A percentile compares a stretch with the other conserved stretches of the same genome.
Evolutionary conservation across 768 basidiomycete species (phyloP).

Genomic region (Xerocomus potaroensis): DNA sequence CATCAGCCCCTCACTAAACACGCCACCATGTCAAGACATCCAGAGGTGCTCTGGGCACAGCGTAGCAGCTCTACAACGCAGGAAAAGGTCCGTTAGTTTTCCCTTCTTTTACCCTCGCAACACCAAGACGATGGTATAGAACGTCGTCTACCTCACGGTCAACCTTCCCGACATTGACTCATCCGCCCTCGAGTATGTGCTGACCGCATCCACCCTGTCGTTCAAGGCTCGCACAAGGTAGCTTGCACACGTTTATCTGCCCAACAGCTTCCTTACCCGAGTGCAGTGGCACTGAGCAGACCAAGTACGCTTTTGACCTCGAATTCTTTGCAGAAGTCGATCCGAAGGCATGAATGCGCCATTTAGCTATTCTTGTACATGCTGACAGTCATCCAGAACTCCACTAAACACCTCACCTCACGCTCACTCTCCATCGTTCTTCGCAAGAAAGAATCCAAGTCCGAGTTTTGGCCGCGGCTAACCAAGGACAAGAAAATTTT

Average conservation of each 20-base stretch:
- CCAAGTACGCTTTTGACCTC: constrained; percentile 70
- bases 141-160: constrained; percentile 79
- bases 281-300: constrained; percentile 41
- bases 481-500: too few relatives aligned
- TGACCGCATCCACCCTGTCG: constrained; percentile 53
- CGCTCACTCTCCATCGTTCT: constrained; percentile 67
- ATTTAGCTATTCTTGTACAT: neutral
- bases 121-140: constrained; percentile 48
- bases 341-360: constrained; percentile 53
- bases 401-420: constrained; percentile 52
- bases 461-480: constrained; percentile 94
- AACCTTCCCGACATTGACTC: constrained; percentile 74
- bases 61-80: constrained; percentile 64
- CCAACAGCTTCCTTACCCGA: constrained; percentile 5
- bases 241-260: constrained; percentile 14
- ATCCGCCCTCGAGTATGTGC: constrained; percentile 51
- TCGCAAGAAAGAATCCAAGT: constrained; percentile 71
- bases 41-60: constrained; percentile 95
- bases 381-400: constrained; percentile 14
- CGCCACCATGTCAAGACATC: constrained; percentile 50
- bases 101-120: neutral
- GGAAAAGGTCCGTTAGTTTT: constrained; percentile 54
- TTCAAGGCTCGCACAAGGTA: constrained; percentile 70
- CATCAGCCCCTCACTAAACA: constrained; percentile 9
- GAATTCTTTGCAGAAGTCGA: constrained; percentile 73